Conservation (phyloP, 768 basidiomycete species). For the Tephrocybe sp. region DNA sequence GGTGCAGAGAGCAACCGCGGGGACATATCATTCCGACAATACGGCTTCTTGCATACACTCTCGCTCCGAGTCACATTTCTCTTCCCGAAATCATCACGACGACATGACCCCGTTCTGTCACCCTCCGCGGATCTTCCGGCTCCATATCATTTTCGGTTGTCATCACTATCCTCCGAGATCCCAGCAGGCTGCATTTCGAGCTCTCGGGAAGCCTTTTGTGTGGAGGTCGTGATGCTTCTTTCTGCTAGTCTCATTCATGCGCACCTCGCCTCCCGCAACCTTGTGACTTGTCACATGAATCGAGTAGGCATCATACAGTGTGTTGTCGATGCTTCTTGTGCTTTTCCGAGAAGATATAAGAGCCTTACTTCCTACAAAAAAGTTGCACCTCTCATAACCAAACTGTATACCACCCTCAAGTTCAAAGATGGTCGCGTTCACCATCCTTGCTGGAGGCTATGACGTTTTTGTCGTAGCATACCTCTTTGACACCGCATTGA, state of each 20-base stretch:
- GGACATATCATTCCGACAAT: neutral
- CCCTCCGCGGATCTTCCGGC: neutral
- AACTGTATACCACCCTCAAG: neutral
- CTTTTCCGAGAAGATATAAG: neutral
- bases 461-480: conserved; percentile 61
- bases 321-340: neutral
- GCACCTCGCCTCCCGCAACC: neutral
- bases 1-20: no score
- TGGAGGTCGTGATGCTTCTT: neutral
- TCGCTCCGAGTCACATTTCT: neutral
- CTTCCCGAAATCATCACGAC: neutral
- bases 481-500: conserved; percentile 51
- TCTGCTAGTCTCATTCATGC: neutral
- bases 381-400: neutral
- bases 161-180: neutral
- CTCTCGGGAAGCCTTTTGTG: neutral
- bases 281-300: conserved; percentile 7
- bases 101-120: neutral
- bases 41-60: neutral
- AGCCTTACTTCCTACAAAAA: neutral
- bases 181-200: neutral
- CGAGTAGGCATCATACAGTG: neutral
- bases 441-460: conserved; percentile 68
- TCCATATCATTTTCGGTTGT: neutral
- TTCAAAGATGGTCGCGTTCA: conserved; percentile 58